Percentiles rank a stretch among this genome's conserved stretches.
These are phyloP conservation scores for Chlorella sp. DNA, from an alignment of 139 green algal genomes.

Conservation along the genomic window DNA sequence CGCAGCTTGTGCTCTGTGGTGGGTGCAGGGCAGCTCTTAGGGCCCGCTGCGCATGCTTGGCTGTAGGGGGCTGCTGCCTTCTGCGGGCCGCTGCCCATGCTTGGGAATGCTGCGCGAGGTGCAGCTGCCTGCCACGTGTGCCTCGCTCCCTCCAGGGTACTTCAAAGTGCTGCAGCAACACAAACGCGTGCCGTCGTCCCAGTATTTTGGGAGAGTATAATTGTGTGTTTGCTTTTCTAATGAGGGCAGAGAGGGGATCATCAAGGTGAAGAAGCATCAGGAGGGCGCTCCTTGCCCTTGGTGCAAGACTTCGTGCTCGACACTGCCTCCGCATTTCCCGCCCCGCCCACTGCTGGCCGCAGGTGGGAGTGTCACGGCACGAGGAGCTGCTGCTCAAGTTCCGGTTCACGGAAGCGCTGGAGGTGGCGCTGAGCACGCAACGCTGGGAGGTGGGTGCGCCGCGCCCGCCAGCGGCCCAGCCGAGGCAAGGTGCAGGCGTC, in stretches of 20 bases:
- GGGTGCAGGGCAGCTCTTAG: constrained; percentile 21
- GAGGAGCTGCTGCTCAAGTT: constrained; percentile 71
- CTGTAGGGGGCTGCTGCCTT: neutral
- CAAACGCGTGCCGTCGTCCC: too few species aligned
- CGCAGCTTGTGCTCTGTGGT: neutral
- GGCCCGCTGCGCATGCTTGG: constrained; percentile 34
- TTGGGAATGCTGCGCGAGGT: neutral
- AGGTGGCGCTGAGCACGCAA: constrained; percentile 71
- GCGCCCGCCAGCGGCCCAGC: too few species aligned
- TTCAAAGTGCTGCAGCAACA: too few species aligned
- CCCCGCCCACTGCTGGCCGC: neutral
- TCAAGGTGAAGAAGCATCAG: too few species aligned
- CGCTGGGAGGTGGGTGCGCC: constrained; percentile 63
- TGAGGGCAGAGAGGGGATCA: too few species aligned
- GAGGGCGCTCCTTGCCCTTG: too few species aligned
- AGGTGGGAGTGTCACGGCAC: constrained; percentile 69
- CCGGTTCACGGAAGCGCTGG: constrained; percentile 82
- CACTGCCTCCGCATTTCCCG: too few species aligned
- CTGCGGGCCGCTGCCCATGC: constrained; percentile 49
- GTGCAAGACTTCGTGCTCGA: neutral
- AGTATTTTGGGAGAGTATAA: too few species aligned
- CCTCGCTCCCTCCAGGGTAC: too few species aligned
- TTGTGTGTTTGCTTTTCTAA: too few species aligned
- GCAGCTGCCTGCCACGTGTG: neutral
- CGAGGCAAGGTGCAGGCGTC: neutral